Base-by-base conservation (phyloP, 2,329 filamentous ascomycete genomes). In the Nothopassalora personata region DNA sequence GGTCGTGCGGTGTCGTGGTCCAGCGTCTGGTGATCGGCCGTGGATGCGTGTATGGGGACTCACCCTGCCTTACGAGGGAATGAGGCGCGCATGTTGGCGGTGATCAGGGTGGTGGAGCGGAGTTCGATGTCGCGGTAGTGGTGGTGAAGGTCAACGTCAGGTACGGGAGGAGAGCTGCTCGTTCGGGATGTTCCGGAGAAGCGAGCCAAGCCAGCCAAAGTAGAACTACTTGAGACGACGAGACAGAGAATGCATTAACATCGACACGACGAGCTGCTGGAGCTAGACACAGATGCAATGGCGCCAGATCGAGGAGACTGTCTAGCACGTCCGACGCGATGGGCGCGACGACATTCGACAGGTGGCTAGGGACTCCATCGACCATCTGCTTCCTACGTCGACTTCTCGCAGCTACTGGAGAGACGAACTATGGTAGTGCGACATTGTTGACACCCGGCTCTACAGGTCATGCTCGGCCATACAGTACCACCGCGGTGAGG, bases 331-430 rank as follows among this genome's bases (percentile, higher is more conserved):
- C 59, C 56, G 54, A 51, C 56, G 65, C 73, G 65, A 80, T 80
- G 77, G 75, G 74, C 71, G 70, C 71, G 68, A 72, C 73, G 62
- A 18, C 48, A 19, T 69, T 79, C 69, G 71, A 76, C 65, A 72
- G 72, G 71, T 76, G 78, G 70, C 74, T 79, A 70, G 75, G 72
- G 67, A 73, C 73, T 71, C 74, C 76, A 64, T 73, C 75, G 66
- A 74, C 75, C 61, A 67, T 76, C 63, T 68, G 71, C 71, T 67
- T 74, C 48, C 69, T 76, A 28, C 72, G 74, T 56, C 63, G 65
- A 53, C 62, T 75, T 11, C 47, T 68, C 19, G 60, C 60, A 23
- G 43, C 61, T 34, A 59, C 58, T n/a, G 53, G 49, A 50, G 19
- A 50, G 31, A 19, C 31, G 23, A 33, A 31, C 23, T n/a, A 4